These are phyloP conservation scores for Boletus coccyginus DNA, from an alignment of 768 basidiomycete species.

Conservation along the genomic window DNA sequence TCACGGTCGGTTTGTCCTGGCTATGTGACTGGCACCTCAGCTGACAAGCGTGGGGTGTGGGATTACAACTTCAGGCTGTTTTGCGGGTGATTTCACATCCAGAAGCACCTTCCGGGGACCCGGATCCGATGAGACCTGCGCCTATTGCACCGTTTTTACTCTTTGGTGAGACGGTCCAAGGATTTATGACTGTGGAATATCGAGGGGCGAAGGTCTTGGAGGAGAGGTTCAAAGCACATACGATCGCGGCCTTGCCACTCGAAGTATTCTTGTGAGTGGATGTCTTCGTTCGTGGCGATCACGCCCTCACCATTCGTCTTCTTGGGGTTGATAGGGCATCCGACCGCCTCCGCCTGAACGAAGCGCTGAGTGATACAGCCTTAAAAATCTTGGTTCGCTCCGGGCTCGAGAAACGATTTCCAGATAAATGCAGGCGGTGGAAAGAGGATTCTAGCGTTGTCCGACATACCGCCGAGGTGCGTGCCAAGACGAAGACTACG, in stretches of 20 bases:
- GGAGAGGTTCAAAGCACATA: no score
- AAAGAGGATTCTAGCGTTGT: no score
- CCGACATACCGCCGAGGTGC: no score
- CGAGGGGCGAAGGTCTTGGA: no score
- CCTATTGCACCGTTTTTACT: constrained; percentile 29
- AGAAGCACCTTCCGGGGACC: constrained; percentile 4
- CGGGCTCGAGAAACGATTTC: constrained; percentile 31
- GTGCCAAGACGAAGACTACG: no score
- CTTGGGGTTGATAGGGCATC: background rate
- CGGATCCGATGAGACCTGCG: background rate
- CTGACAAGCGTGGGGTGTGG: background rate
- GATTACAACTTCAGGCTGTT: background rate
- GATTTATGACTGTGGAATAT: constrained; percentile 33
- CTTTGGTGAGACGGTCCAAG: constrained; percentile 39
- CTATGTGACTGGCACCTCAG: background rate
- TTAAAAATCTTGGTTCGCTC: constrained; percentile 24
- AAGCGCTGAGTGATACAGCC: constrained; percentile 22
- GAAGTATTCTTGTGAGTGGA: no score
- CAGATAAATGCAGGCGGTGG: no score
- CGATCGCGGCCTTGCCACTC: no score
- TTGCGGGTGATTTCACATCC: constrained; percentile 13
- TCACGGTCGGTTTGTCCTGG: constrained; percentile 34
- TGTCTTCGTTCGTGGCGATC: no score
- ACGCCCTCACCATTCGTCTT: no score
- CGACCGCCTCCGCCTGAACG: constrained; percentile 23